Evolutionary conservation across 768 basidiomycete genomes (phyloP).

Genomic region (Gymnopilus dilepis): DNA sequence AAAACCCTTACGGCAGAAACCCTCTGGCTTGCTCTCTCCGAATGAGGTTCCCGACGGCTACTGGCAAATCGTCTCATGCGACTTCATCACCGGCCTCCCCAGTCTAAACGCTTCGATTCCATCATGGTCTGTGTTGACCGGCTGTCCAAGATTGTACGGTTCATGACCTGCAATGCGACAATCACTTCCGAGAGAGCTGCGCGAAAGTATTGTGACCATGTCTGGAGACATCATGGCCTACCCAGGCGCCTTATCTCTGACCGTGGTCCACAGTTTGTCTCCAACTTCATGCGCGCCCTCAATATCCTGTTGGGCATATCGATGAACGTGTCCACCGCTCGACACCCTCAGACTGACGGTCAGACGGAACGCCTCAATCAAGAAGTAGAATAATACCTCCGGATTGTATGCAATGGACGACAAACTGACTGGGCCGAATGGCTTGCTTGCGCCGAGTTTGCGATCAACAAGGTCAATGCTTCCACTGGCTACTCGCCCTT

Average conservation of each 20-base stretch:
- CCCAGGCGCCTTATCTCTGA: constrained; percentile 9
- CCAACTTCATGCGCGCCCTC: constrained; percentile 26
- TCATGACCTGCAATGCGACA: constrained; percentile 6
- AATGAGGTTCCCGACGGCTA: constrained; percentile 16
- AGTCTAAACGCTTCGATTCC: constrained; percentile 32
- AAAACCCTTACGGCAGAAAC: constrained; percentile 34
- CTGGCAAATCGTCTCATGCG: constrained; percentile 41
- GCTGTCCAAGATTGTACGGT: constrained; percentile 14
- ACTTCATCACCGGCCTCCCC: constrained; percentile 42
- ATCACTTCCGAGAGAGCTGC: constrained; percentile 3
- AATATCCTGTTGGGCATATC: constrained; percentile 17
- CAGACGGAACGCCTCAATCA: constrained; percentile 27
- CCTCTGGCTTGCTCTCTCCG: constrained; percentile 24
- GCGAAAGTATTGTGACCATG: not conserved
- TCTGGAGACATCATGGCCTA: constrained; percentile 17
- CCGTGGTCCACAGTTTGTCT: constrained; percentile 28
- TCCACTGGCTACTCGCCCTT: constrained; percentile 23
- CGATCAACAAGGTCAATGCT: constrained; percentile 11
- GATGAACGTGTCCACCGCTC: constrained; percentile 9
- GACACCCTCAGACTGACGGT: constrained; percentile 28
- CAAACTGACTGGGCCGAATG: constrained; percentile 20
- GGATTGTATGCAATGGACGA: constrained; percentile 17
- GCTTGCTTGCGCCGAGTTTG: constrained; percentile 22
- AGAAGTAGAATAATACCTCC: constrained; percentile 27
- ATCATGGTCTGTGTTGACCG: constrained; percentile 38